Evolutionary conservation across 169 alveolate genomes (phyloP), one percentile per base, ranked within the genome.

Genomic region (Ichthyophthirius multifiliis): DNA sequence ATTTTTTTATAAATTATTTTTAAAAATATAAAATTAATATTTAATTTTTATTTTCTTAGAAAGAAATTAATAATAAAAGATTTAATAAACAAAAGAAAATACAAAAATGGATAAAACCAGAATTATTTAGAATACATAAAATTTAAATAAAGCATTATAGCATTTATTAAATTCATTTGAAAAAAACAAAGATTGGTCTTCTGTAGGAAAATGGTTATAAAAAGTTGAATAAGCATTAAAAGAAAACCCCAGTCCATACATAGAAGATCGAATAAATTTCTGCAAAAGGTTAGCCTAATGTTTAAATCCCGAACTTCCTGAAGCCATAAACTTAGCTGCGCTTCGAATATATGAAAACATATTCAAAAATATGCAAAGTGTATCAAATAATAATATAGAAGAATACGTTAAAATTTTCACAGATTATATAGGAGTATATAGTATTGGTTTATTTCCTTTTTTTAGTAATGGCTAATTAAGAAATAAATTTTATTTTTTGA

Each of bases 361-460:
- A 12, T 67, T 67, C 32, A 37, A 67, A 39, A 37, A 23, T 23
- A 67, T 67, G 13, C 35, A 67, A 39, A 37, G 35, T 27, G 77
- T 44, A 46, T 45, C 73, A 34, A 41, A 48, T 47, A 47, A 63
- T n/a, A 47, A 47, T 37, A 18, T 47, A 47, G 35, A 35, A 45
- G 47, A 75, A 47, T 47, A 75, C 35, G 35, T 31, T 10, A 74
- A 75, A 65, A 73, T 65, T 35, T 43, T 74, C 30, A 35, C 65
- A 5, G 83, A 83, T 46, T 79, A 75, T 65, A 34, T 83, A n/a
- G 88, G 80, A 23, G 35, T 75, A 23, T 83, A 75, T 44, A 64
- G 83, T 6, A 64, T 76, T 9, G 88, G 88, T 30, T 76, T 83
- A 41, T 76, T 83, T 76, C 88, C 88, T 16, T 83, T 83, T 71